phyloP scores from a whole-genome alignment of 164 flowering plant genomes.

The Umbilicus rupestris region DNA sequence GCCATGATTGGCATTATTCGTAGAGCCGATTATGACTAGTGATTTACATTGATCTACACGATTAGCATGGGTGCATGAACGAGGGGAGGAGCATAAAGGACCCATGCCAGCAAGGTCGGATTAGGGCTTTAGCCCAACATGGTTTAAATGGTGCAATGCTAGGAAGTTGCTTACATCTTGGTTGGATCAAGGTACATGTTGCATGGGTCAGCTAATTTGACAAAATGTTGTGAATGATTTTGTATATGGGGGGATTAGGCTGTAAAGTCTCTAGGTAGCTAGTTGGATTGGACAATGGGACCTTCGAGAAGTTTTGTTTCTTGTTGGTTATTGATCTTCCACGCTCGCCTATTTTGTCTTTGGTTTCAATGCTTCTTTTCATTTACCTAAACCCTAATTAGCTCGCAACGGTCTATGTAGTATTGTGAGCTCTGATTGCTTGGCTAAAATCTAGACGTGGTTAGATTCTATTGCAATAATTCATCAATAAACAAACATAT shows the following conservation, averaged over 20 bases:
- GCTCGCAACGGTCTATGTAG: not conserved
- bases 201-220: conserved; percentile 1
- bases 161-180: not conserved
- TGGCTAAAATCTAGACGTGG: not conserved
- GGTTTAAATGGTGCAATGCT: not conserved
- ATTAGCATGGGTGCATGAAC: conserved; percentile 1
- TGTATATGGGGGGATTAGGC: not conserved
- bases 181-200: not conserved
- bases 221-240: not conserved
- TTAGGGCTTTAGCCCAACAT: not conserved
- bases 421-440: not conserved
- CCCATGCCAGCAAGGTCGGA: not conserved
- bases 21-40: not conserved
- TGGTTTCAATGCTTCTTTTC: not conserved
- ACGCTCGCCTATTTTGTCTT: not conserved
- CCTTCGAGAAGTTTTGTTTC: not conserved
- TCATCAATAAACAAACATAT: no score
- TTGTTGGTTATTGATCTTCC: not conserved
- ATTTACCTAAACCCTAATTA: not conserved
- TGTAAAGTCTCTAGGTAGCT: not conserved
- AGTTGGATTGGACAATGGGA: not conserved
- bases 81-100: conserved; percentile 5
- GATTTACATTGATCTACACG: not conserved
- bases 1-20: conserved; percentile 1
- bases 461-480: no score